phyloP scores from a whole-genome alignment of 352 stramenopile genomes.

The Phytopythium helicoides region DNA sequence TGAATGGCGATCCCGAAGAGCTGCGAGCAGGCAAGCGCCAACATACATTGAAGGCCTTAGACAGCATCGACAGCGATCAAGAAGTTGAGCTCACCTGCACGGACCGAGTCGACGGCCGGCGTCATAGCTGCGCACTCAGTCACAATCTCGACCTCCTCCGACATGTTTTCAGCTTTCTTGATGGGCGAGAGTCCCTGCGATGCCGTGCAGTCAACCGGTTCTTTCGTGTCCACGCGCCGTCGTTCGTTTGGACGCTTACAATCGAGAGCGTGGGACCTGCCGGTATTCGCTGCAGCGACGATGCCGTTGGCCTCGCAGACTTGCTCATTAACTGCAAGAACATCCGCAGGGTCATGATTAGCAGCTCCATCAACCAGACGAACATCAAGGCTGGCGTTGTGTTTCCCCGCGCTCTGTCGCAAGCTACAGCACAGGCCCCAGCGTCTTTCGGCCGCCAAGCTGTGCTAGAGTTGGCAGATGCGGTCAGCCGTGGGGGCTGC shows the following conservation, averaged over 20 bases:
- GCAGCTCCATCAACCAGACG: slow-evolving; percentile 36
- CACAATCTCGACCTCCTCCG: slow-evolving; percentile 55
- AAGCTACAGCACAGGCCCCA: slow-evolving; percentile 14
- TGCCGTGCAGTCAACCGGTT: slow-evolving; percentile 50
- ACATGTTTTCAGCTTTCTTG: slow-evolving; percentile 56
- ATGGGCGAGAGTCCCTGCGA: slow-evolving; percentile 42
- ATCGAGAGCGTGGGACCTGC: slow-evolving; percentile 25
- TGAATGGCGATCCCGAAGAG: slow-evolving; percentile 1
- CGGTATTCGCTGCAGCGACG: slow-evolving; percentile 10
- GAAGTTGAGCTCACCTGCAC: background rate
- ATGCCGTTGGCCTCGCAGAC: slow-evolving; percentile 13
- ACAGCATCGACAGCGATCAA: background rate
- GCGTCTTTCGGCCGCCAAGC: slow-evolving; percentile 39
- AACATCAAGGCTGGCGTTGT: slow-evolving; percentile 36
- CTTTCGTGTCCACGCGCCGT: slow-evolving; percentile 38
- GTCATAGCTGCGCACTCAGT: slow-evolving; percentile 32
- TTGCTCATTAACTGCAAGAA: slow-evolving; percentile 41
- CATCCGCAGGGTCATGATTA: slow-evolving; percentile 43
- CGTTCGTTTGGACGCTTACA: slow-evolving; percentile 41
- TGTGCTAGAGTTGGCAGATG: slow-evolving; percentile 30
- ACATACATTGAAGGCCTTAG: background rate
- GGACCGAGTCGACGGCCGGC: slow-evolving; percentile 3
- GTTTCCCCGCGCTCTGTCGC: slow-evolving; percentile 29
- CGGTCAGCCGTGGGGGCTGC: slow-evolving; percentile 35
- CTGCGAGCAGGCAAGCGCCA: slow-evolving; percentile 3